Evolutionary conservation across 2,329 filamentous ascomycete genomes (phyloP).

Genomic region (Parascedosporium putredinis): DNA sequence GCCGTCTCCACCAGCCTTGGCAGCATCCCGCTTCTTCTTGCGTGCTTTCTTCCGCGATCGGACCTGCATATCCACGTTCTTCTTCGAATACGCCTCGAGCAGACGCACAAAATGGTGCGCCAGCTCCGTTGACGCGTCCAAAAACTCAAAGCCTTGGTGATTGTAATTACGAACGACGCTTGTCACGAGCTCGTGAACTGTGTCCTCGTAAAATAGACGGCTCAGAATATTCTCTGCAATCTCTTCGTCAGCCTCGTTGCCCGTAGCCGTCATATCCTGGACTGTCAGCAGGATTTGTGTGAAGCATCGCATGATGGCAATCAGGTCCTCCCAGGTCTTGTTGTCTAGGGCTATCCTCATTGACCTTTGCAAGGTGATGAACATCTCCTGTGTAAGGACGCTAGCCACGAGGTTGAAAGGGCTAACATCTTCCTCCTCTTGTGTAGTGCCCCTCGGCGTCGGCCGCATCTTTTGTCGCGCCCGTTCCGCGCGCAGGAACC

Average conservation of each 20-base stretch:
- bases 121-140: conserved; percentile 85
- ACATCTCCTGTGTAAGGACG: conserved; percentile 90
- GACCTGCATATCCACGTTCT: conserved; percentile 88
- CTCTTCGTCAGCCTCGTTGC: conserved; percentile 86
- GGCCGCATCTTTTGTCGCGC: conserved; percentile 49
- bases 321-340: conserved; percentile 80
- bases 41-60: conserved; percentile 66
- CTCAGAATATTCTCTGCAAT: conserved; percentile 96
- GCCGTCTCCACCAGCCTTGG: conserved; percentile 28
- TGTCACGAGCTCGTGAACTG: conserved; percentile 80
- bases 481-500: conserved; percentile 85
- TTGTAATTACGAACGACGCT: conserved; percentile 78
- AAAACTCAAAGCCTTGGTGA: conserved; percentile 84
- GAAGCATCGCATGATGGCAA: conserved; percentile 84
- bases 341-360: conserved; percentile 72
- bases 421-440: conserved; percentile 44
- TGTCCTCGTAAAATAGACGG: conserved; percentile 96
- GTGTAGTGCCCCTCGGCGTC: conserved; percentile 19
- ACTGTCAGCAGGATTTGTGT: conserved; percentile 89
- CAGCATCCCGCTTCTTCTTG: conserved; percentile 57
- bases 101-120: conserved; percentile 86
- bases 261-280: conserved; percentile 80
- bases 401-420: conserved; percentile 80
- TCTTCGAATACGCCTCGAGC: conserved; percentile 85
- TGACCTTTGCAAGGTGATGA: conserved; percentile 73